These are phyloP conservation scores for Diaporthe vaccinii DNA, from an alignment of 2,329 filamentous ascomycete species.

Conservation along the genomic window DNA sequence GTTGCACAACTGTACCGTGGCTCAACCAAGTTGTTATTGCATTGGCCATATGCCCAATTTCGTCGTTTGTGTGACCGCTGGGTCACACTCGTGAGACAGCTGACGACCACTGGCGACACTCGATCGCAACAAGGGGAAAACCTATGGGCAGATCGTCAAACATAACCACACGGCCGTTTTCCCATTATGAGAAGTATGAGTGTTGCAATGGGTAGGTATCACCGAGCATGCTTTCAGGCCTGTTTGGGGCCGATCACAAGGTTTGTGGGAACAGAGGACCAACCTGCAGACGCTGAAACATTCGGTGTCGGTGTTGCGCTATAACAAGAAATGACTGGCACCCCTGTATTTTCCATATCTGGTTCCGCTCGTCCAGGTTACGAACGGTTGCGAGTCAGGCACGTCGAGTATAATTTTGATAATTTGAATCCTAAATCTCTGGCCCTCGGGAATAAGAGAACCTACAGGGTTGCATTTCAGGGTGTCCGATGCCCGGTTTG, in stretches of 20 bases:
- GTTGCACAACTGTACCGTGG: neutral
- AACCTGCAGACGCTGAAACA: slow-evolving; percentile 10
- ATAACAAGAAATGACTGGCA: neutral
- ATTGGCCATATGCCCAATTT: neutral
- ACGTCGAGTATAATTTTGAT: neutral
- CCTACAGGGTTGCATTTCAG: slow-evolving; percentile 13
- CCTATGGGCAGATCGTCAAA: neutral
- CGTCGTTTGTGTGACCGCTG: neutral
- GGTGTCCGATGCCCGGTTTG: neutral
- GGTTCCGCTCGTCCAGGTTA: neutral
- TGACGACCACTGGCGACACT: neutral
- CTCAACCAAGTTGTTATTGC: neutral
- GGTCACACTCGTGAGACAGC: neutral
- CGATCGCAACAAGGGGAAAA: neutral
- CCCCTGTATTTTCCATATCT: neutral
- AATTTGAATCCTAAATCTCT: neutral
- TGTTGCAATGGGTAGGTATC: neutral
- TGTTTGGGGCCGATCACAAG: slow-evolving; percentile 13
- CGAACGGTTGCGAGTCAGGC: slow-evolving; percentile 4
- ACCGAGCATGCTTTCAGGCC: neutral
- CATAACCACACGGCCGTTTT: neutral
- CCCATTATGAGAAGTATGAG: neutral
- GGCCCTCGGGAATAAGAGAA: slow-evolving; percentile 11
- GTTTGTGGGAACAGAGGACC: neutral
- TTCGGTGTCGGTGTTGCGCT: neutral